Evolutionary conservation across 2,329 filamentous ascomycete species (phyloP), one percentile per base, ranked within the genome.

Genomic region (Colletotrichum liriopes): DNA sequence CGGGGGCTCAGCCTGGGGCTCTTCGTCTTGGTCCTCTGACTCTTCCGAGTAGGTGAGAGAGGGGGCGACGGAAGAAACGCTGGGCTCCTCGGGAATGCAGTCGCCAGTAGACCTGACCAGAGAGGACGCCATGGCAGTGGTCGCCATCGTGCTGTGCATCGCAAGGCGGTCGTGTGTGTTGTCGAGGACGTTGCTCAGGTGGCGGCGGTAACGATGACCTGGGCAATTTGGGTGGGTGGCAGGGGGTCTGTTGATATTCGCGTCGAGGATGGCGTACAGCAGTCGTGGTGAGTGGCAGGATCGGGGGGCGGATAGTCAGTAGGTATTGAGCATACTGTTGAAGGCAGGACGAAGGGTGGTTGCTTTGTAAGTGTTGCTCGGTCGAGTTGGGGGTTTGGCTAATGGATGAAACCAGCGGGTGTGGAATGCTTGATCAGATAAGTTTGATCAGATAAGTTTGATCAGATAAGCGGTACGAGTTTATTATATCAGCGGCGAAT

Each of bases 1-100:
- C 58, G 81, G 80, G 73, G 83, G 82, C 43, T 84, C 82, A 11
- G 54, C 58, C 32, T 80, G 77, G 29, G 84, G 84, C 60, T 82
- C 82, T 72, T 87, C 86, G 61, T 90, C 88, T 67, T 87, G 86
- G 70, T 89, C 89, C 75, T 91, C 89, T 35, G 89, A 91, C 74
- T 90, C 87, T 74, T 88, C 89, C 18, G 90, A 91, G 77, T 89
- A 92, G 67, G 89, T 91, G 67, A 92, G 85, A 1, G 90, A 91
- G 1, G 90, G 90, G 0, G 88, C 89, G 59, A 86, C 82, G 16
- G 89, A 91, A 52, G 86, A 84, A 2, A 84, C 76, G 1, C 77
- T 76, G 66, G 84, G 82, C 74, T 87, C 86, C 73, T 85, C 81
- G 26, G 86, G 84, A 45, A 85, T 81, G 78, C 82, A 83, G 75